Evolutionary conservation across 129 eudicot genomes (phyloP), one percentile per base, ranked within the genome.

Genomic region (Arctium minus): DNA sequence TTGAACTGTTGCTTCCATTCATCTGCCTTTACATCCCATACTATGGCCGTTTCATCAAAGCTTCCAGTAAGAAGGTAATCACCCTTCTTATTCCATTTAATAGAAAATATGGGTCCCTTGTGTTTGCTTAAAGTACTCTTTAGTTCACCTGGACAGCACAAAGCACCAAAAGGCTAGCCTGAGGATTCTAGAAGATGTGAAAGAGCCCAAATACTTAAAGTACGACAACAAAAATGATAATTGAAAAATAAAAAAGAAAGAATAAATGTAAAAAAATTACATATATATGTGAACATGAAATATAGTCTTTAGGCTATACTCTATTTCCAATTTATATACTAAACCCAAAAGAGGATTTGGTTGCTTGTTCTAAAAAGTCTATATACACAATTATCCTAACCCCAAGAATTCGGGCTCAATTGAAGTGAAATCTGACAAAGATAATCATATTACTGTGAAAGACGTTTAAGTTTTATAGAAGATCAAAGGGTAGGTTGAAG

Each of bases 11-110:
- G 92, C 77, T 71, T 86, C 79, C 62, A 39, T 37, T 50, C 83
- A 62, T 64, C 82, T 33, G 86, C 46, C 44, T 85, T 75, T 42
- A 82, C 85, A 39, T 92, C 92, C 91, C 94, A 92, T 8, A 87
- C 87, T 44, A 86, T 83, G 30, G 88, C 87, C 36, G 86, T 88
- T 76, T n/a, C 73, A 64, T 90, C 97, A 79, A 78, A 64, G 72
- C 97, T 87, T 77, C 89, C 94, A 8, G 92, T 90, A 30, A 92
- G 91, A 77, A 92, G 77, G 74, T 79, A 81, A 79, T 90, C 90
- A 60, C 92, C 89, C 72, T 81, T 88, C 82, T 83, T 88, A 83
- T 83, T 92, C 97, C 94, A 92, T 75, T 87, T 90, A 73, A 88
- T 64, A 60, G 88, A 88, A 38, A 76, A 53, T 42, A 92, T 44